Conservation (phyloP, 495 filamentous ascomycete genomes). For the Penicillium argentinense region DNA sequence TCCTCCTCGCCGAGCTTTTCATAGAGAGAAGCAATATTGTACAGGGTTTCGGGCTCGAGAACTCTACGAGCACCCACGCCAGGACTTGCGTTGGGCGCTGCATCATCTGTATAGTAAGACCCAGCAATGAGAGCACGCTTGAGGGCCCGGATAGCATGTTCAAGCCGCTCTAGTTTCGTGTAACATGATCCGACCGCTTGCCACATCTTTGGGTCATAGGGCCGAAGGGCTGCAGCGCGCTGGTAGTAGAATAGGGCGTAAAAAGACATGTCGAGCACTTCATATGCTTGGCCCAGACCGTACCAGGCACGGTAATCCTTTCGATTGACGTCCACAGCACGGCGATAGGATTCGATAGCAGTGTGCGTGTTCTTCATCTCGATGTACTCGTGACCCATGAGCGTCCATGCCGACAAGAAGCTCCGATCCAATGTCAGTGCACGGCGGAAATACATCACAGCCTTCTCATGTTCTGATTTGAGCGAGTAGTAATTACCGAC, state of each 20-base stretch:
- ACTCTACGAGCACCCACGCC: slow-evolving; percentile 42
- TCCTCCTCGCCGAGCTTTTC: slow-evolving; percentile 72
- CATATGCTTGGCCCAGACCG: slow-evolving; percentile 94
- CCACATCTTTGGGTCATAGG: slow-evolving; percentile 99
- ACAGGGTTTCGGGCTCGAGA: slow-evolving; percentile 85
- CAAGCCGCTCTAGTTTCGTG: slow-evolving; percentile 76
- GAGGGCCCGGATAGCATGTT: slow-evolving; percentile 88
- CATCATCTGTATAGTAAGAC: slow-evolving; percentile 69
- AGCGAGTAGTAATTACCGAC: slow-evolving; percentile 97
- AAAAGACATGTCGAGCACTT: slow-evolving; percentile 95
- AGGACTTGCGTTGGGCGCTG: slow-evolving; percentile 22
- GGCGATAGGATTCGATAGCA: slow-evolving; percentile 94
- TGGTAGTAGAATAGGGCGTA: slow-evolving; percentile 98
- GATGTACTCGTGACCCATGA: slow-evolving; percentile 99
- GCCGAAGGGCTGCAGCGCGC: slow-evolving; percentile 82
- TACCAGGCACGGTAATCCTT: slow-evolving; percentile 99
- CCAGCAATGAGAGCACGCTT: slow-evolving; percentile 88
- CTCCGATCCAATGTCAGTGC: slow-evolving; percentile 91
- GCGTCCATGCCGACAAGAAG: slow-evolving; percentile 93
- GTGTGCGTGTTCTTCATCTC: slow-evolving; percentile 99
- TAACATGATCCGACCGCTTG: slow-evolving; percentile 90
- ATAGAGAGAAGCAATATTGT: slow-evolving; percentile 87
- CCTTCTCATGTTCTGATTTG: slow-evolving; percentile 94
- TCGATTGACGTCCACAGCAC: slow-evolving; percentile 94
- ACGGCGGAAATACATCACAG: slow-evolving; percentile 95